phyloP scores from a whole-genome alignment of 257 asterid species.

The Ajuga chamaepitys region DNA sequence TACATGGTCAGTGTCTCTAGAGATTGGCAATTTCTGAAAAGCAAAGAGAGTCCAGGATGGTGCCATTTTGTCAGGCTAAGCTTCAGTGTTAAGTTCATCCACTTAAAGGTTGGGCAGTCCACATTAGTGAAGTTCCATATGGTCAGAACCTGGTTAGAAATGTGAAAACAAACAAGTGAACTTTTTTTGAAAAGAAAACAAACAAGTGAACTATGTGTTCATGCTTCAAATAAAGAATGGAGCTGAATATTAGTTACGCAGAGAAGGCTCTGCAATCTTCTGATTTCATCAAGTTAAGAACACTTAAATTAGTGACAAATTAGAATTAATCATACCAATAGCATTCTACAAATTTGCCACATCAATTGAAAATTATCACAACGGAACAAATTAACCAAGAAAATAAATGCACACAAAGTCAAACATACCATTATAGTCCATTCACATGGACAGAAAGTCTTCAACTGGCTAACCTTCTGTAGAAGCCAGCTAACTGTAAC shows the following conservation, averaged over 20 bases:
- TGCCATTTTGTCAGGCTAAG: slow-evolving; percentile 21
- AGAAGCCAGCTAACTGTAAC: not conserved
- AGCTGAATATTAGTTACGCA: not conserved
- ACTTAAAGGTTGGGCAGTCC: slow-evolving; percentile 7
- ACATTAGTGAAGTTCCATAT: slow-evolving; percentile 13
- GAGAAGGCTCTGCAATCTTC: not conserved
- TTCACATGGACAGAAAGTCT: not conserved
- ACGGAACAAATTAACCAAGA: too few relatives aligned
- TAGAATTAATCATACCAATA: not conserved
- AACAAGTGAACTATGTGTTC: not conserved
- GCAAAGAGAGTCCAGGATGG: slow-evolving; percentile 22
- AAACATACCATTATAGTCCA: slow-evolving; percentile 11
- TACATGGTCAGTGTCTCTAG: slow-evolving; percentile 2
- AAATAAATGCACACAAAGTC: too few relatives aligned
- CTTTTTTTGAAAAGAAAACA: too few relatives aligned
- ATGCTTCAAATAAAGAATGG: not conserved
- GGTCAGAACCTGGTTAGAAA: slow-evolving; percentile 2
- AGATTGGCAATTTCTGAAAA: slow-evolving; percentile 13
- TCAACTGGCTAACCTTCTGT: not conserved
- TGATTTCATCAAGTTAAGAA: not conserved
- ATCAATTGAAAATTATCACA: too few relatives aligned
- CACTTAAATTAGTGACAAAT: not conserved
- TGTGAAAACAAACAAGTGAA: too few relatives aligned
- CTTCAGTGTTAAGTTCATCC: slow-evolving; percentile 12
- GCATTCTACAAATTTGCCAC: too few relatives aligned